Conservation (phyloP, 352 stramenopile species). For the Thraustochytrium sp. region DNA sequence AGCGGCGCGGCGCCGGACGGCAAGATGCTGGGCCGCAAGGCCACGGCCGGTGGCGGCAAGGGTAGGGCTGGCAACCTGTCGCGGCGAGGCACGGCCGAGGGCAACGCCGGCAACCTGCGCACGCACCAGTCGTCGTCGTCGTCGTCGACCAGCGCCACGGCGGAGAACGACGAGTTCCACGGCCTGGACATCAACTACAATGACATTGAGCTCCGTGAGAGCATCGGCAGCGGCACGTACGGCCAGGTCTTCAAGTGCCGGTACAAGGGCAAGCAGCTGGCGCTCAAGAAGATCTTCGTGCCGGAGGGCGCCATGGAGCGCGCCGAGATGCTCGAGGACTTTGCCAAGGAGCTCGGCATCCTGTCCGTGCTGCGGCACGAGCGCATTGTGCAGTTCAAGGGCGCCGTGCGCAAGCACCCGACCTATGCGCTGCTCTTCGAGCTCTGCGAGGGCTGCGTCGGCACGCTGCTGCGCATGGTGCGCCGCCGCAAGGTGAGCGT, state of each 20-base stretch:
- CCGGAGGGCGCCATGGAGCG: constrained; percentile 32
- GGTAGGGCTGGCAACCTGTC: background rate
- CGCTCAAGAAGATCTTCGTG: constrained; percentile 35
- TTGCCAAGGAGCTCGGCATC: constrained; percentile 29
- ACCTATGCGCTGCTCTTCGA: constrained; percentile 33
- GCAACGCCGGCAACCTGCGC: background rate
- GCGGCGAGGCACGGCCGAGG: background rate
- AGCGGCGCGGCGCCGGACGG: background rate
- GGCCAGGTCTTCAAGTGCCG: constrained; percentile 21
- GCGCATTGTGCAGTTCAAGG: constrained; percentile 3
- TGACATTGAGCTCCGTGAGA: constrained; percentile 33
- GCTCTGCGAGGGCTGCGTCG: constrained; percentile 31
- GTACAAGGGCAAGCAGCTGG: constrained; percentile 30
- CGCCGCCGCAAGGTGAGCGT: constrained; percentile 28
- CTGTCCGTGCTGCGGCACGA: constrained; percentile 39
- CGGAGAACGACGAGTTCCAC: constrained; percentile 12
- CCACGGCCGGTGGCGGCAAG: background rate
- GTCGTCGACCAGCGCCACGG: background rate
- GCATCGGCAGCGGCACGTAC: constrained; percentile 33
- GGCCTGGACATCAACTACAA: constrained; percentile 32
- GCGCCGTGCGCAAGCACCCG: constrained; percentile 16
- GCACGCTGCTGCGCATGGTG: constrained; percentile 31
- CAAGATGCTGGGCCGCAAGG: background rate
- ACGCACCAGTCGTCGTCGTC: background rate
- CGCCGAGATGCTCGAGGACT: constrained; percentile 35